Base-by-base conservation (phyloP, 2,329 filamentous ascomycete genomes). In the Dendrostoma leiphaemia region DNA sequence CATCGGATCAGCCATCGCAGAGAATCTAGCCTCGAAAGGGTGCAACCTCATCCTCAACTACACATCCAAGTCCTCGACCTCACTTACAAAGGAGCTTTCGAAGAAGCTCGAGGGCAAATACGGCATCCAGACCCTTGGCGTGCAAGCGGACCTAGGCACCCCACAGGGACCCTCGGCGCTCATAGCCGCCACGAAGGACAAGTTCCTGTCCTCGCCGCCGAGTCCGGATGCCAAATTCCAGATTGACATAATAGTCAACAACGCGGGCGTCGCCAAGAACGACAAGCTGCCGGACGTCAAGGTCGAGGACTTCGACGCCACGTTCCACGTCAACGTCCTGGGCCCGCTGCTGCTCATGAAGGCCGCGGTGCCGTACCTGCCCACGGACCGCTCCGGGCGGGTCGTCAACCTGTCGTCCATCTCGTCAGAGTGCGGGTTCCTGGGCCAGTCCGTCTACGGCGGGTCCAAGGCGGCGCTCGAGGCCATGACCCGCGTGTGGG, bases 161-260 rank as follows among this genome's bases (percentile, higher is more conserved):
- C 75, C 83, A 31, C 76, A 77, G 6, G 85, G 85, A 1, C 83
- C 86, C 2, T 73, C 77, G 6, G 72, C 80, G 38, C 77, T 91
- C 48, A 70, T 91, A 61, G 71, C 74, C 23, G 77, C 78, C 0
- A 78, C 83, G 5, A 78, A 82, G 61, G 76, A 82, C 60, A 75
- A 84, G 64, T 85, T 89, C 70, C 53, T 78, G 8, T 67, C 77
- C 54, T 75, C 79, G 26, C 72, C 53, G 17, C 58, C 60, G 9
- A 54, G 63, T 46, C 63, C 61, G 6, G 66, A 71, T 56, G 74
- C 75, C 52, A 57, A 48, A 6, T 82, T 91, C 67, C 83, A 86
- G 64, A 80, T 96, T 64, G 90, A 95, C 71, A 90, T 96, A 58
- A 75, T 96, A 50, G 76, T 96, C 75, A 95, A 96, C 80, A 96